Evolutionary conservation across 805 yeast genomes (phyloP), one percentile per base, ranked within the genome.

Genomic region (Kluyveromyces aestuarii): DNA sequence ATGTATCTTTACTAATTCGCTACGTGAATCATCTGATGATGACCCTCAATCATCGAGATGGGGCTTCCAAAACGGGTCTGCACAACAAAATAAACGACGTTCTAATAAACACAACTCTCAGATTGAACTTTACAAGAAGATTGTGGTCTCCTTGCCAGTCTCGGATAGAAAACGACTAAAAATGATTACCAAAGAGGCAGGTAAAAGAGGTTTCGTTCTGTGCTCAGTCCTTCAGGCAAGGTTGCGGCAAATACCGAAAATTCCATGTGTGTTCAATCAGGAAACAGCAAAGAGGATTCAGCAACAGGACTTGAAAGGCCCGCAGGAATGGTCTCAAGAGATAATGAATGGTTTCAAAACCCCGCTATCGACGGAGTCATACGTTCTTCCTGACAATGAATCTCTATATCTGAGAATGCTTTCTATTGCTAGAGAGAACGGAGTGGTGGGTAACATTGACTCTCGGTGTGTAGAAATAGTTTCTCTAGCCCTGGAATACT

Each of bases 241-340:
- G 62, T 84, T 84, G 37, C 57, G 67, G 25, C 58, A 60, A 40
- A 57, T 71, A 37, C 97, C 98, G 1, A 86, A 85, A 58, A 81
- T 91, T 19, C 99, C 99, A 3, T 80, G 82, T 61, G 81, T 64
- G 6, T 60, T 63, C 14, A 63, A 64, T 44, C 63, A 59, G 17
- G 67, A 64, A 37, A 61, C 67, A 35, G 52, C 62, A 38, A 64
- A 61, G 45, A 56, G 66, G 38, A 58, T 64, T 8, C 61, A 62
- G 37, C 52, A 55, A 27, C 63, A 63, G 45, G 63, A 64, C 48
- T 45, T 63, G 16, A 63, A 64, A 53, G 63, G 66, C 1, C 76
- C 87, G 35, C 76, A 81, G 30, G 84, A 84, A 56, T 89, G 96
- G 91, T 87, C 95, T 19, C 96, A 90, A 64, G 98, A 93, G 61